These are phyloP conservation scores for Russula griseocarnosa DNA, from an alignment of 768 basidiomycete species.

Conservation along the genomic window DNA sequence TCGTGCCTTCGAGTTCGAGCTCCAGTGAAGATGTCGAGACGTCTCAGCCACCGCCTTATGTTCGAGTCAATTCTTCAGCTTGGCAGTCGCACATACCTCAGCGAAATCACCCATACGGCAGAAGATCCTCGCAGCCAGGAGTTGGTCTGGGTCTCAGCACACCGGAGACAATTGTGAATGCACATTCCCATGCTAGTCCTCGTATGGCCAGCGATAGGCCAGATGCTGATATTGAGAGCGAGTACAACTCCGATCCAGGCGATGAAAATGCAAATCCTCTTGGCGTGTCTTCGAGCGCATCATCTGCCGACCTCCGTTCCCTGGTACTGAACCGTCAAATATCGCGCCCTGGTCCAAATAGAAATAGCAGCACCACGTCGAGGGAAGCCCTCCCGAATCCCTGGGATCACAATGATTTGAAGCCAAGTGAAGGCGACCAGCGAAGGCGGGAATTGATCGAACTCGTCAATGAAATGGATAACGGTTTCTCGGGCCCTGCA, in stretches of 20 bases:
- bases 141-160: slow-evolving; percentile 17
- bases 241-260: slow-evolving; percentile 5
- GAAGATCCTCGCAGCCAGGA: slow-evolving; percentile 12
- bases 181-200: not conserved
- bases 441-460: slow-evolving; percentile 23
- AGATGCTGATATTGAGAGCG: slow-evolving; percentile 6
- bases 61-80: not conserved
- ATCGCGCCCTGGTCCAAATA: not conserved
- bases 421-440: slow-evolving; percentile 9
- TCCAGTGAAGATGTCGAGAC: slow-evolving; percentile 20
- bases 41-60: not conserved
- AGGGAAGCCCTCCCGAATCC: slow-evolving; percentile 17
- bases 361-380: slow-evolving; percentile 9
- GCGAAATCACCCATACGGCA: not conserved
- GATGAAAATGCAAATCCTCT: slow-evolving; percentile 13
- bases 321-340: slow-evolving; percentile 18
- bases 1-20: slow-evolving; percentile 25
- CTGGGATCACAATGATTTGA: slow-evolving; percentile 4
- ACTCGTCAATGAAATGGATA: slow-evolving; percentile 23
- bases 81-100: slow-evolving; percentile 4
- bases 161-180: not conserved
- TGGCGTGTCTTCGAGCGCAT: slow-evolving; percentile 12
- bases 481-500: slow-evolving; percentile 4
- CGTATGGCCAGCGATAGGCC: not conserved
- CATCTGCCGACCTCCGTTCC: slow-evolving; percentile 13